These are phyloP conservation scores for Calcarisporium arbuscula DNA, from an alignment of 2,329 filamentous ascomycete genomes.

Conservation along the genomic window DNA sequence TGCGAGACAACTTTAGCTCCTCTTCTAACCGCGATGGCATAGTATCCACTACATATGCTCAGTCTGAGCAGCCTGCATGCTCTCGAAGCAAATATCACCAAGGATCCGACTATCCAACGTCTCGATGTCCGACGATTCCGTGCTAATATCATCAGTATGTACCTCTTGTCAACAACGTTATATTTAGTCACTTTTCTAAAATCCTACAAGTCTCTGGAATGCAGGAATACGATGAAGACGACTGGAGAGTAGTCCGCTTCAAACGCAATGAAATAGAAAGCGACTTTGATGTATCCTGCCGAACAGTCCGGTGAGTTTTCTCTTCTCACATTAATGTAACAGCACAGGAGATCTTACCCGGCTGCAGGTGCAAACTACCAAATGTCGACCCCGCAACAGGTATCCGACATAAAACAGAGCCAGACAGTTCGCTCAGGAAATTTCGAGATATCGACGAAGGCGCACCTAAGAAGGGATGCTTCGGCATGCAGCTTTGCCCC, in stretches of 20 bases:
- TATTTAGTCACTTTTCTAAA: constrained; percentile 3
- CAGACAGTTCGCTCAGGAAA: constrained; percentile 51
- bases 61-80: constrained; percentile 59
- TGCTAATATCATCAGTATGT: constrained; percentile 62
- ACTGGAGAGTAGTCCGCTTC: constrained; percentile 57
- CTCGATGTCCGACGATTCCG: constrained; percentile 61
- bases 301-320: constrained; percentile 51
- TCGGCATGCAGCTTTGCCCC: constrained; percentile 63
- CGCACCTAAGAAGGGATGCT: constrained; percentile 47
- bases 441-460: constrained; percentile 56
- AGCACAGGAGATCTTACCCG: background rate
- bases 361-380: constrained; percentile 57
- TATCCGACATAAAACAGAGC: constrained; percentile 47
- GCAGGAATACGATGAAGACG: constrained; percentile 61
- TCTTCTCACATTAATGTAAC: background rate
- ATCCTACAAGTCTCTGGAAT: constrained; percentile 48
- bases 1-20: background rate
- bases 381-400: constrained; percentile 61
- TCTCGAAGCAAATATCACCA: constrained; percentile 50
- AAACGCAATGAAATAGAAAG: constrained; percentile 24
- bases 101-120: constrained; percentile 38
- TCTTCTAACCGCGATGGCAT: constrained; percentile 7
- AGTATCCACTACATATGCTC: constrained; percentile 66
- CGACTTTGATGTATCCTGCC: constrained; percentile 52
- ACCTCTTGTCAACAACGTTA: background rate